A percentile compares a stretch with the other conserved stretches of the same genome.
Evolutionary conservation across 78 protist genomes (phyloP).

Genomic region (Corallochytrium limacisporum): DNA sequence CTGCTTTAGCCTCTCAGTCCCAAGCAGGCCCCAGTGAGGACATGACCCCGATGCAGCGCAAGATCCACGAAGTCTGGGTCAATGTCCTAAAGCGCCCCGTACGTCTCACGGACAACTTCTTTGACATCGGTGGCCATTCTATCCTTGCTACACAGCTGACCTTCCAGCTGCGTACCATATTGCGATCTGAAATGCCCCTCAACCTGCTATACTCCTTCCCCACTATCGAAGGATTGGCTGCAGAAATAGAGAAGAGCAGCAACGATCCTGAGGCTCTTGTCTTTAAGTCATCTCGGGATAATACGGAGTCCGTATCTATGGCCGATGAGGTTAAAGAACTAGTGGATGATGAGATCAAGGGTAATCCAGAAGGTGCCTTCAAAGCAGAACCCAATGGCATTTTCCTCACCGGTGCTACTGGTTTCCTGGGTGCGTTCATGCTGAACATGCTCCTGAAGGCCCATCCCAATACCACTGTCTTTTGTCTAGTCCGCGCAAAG

Average conservation of each 20-base stretch:
- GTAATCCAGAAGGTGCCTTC: neutral
- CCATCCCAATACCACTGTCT: neutral
- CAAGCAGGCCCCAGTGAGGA: neutral
- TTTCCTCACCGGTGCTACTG: slow-evolving; percentile 41
- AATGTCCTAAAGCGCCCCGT: neutral
- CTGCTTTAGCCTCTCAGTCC: neutral
- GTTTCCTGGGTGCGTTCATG: slow-evolving; percentile 43
- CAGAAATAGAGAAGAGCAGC: neutral
- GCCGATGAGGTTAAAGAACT: neutral
- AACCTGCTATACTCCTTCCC: slow-evolving; percentile 23
- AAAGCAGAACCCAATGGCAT: neutral
- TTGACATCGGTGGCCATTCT: slow-evolving; percentile 52
- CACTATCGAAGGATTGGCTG: slow-evolving; percentile 19
- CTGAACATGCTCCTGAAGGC: neutral
- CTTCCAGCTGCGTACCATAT: neutral
- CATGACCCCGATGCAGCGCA: neutral
- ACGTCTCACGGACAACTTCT: slow-evolving; percentile 29
- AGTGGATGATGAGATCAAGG: neutral
- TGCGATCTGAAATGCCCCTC: slow-evolving; percentile 20
- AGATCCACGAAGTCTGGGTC: slow-evolving; percentile 18
- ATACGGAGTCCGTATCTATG: neutral
- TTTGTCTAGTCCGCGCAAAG: slow-evolving; percentile 14
- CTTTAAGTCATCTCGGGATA: neutral
- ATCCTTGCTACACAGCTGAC: slow-evolving; percentile 23
- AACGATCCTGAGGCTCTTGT: neutral